A percentile compares a stretch with the other conserved stretches of the same genome.
These are phyloP conservation scores for Liriodendron chinense DNA, from an alignment of 164 flowering plant genomes.

Conservation along the genomic window DNA sequence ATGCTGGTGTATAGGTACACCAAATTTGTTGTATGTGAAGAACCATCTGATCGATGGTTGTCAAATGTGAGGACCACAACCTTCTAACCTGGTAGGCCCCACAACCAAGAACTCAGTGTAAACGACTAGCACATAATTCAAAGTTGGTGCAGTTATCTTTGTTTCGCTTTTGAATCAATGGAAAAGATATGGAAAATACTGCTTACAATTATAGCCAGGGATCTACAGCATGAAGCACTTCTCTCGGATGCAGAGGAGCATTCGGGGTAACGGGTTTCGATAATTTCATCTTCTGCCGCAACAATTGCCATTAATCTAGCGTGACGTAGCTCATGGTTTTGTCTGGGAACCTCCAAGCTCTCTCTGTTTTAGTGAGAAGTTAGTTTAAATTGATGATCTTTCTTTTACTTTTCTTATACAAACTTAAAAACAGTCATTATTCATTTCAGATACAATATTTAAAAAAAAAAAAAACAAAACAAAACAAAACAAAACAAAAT, in stretches of 20 bases:
- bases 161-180: neutral
- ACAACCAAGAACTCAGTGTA: neutral
- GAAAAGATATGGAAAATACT: neutral
- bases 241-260: conserved; percentile 38
- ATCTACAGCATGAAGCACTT: conserved; percentile 48
- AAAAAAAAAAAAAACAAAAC: no score
- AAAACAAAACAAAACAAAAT: no score
- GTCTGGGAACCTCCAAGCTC: conserved; percentile 59
- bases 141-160: neutral
- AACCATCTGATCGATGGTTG: conserved; percentile 1
- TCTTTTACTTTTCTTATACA: neutral
- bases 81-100: neutral
- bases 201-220: conserved; percentile 55
- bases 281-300: conserved; percentile 15
- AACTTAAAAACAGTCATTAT: neutral
- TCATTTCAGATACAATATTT: neutral
- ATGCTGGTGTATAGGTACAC: neutral
- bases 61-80: neutral
- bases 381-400: neutral
- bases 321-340: conserved; percentile 24
- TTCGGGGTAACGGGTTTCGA: conserved; percentile 25
- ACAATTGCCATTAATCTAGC: conserved; percentile 26
- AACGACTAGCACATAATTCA: neutral
- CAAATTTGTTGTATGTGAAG: neutral
- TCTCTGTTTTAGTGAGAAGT: conserved; percentile 31